Base-by-base conservation (phyloP, 2,329 filamentous ascomycete species). In the Colletotrichum lindemuthianum region DNA sequence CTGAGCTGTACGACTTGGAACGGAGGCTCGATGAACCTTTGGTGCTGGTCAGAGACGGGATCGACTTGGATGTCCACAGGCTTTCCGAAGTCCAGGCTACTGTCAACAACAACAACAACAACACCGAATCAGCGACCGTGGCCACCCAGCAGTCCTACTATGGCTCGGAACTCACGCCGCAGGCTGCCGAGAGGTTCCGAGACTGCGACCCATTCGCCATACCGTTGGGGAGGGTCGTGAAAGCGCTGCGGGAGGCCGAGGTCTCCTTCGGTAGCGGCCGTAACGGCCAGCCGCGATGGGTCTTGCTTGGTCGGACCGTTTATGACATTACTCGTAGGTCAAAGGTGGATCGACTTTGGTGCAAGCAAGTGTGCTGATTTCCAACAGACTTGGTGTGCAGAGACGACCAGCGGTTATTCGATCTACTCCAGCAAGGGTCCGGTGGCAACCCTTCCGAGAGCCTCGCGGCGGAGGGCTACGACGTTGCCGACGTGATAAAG, bases 291-390 rank as follows among this genome's bases (percentile, higher is more conserved):
- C 56, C 63, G 6, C 11, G 50, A 1, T 67, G 68, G 58, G 60
- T 67, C 10, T 37, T 11, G 0, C 41, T 63, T 3, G 50, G 41
- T 2, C 44, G 57, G 8, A 37, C 32, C 11, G 54, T 69, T 12
- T 69, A 59, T 10, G 66, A 69, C 15, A 34, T 68, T 9, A 68
- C 66, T 5, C 13, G 67, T 69, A 43, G 41, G 54, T 13, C 3
- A 2, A 8, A 5, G 5, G 13, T 33, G 7, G 8, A 11, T 16
- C 15, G 10, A 16, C 3, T 2, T 11, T 3, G 33, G 24, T 24
- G 24, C 1, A 1, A 24, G 4, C 1, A 1, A 2, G 5, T 7
- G n/a, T 10, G 15, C 33, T 37, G 16, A 48, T n/a, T 11, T 3
- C 13, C 3, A 6, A 24, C 7, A 58, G 52, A 50, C 8, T 34